phyloP scores from a whole-genome alignment of 1,284 basidiomycete species.

The Heterobasidion annosum region DNA sequence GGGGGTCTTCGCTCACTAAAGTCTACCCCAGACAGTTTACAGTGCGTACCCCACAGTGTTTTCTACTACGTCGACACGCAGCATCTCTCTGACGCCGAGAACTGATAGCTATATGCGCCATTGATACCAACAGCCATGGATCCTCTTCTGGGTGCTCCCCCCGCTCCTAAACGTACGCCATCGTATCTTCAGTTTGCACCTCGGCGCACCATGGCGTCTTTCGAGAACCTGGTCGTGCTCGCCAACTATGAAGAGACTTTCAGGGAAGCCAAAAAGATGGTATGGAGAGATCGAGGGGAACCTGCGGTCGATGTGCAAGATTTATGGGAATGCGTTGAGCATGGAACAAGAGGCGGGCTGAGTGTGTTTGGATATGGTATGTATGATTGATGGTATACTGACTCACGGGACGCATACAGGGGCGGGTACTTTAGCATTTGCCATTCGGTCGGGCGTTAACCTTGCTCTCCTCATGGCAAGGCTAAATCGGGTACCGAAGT shows the following conservation, averaged over 20 bases:
- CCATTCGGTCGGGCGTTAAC: conserved; percentile 75
- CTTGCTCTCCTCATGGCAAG: conserved; percentile 67
- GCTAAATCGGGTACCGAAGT: conserved; percentile 58
- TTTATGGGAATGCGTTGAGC: conserved; percentile 61
- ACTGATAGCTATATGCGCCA: too few species aligned
- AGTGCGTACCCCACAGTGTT: background rate
- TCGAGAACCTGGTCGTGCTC: conserved; percentile 72
- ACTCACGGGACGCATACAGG: conserved; percentile 34
- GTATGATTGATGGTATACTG: background rate
- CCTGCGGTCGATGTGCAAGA: conserved; percentile 61
- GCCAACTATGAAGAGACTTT: conserved; percentile 72
- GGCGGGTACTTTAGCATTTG: conserved; percentile 70
- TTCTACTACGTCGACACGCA: background rate
- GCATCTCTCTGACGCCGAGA: too few species aligned
- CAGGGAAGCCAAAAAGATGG: conserved; percentile 61
- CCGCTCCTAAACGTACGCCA: conserved; percentile 13
- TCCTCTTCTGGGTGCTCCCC: background rate
- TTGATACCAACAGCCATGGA: background rate
- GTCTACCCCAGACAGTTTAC: too few species aligned
- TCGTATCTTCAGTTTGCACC: conserved; percentile 36
- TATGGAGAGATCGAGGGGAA: conserved; percentile 82
- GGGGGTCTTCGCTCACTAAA: too few species aligned
- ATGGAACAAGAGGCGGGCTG: conserved; percentile 67
- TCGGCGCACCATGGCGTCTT: conserved; percentile 56
- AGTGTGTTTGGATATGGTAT: conserved; percentile 40